phyloP scores from a whole-genome alignment of 1,284 basidiomycete genomes.

The Ceratobasidium papillatum region DNA sequence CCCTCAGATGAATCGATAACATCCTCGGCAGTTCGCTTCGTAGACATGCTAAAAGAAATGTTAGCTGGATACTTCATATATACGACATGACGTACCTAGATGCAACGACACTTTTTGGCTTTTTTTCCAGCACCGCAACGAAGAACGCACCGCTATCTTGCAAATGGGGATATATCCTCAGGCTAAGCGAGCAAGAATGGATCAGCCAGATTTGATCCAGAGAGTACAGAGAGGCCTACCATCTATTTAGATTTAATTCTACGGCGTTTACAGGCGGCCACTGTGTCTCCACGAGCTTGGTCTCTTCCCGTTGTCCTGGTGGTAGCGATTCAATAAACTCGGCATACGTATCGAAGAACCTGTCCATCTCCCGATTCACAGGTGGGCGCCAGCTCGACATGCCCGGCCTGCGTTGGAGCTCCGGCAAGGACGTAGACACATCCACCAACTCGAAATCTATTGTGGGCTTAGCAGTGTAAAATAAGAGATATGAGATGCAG shows the following conservation, averaged over 20 bases:
- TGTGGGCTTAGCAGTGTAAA: constrained; percentile 33
- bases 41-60: background rate
- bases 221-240: constrained; percentile 56
- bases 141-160: constrained; percentile 99
- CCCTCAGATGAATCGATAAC: constrained; percentile 53
- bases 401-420: constrained; percentile 78
- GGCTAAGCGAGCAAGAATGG: constrained; percentile 55
- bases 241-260: constrained; percentile 69
- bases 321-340: constrained; percentile 62
- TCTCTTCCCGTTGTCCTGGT: constrained; percentile 59
- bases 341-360: constrained; percentile 61
- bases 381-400: constrained; percentile 77
- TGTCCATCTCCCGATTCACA: constrained; percentile 48
- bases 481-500: background rate
- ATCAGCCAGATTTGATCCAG: background rate
- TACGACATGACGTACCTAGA: background rate
- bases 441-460: constrained; percentile 84
- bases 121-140: constrained; percentile 83
- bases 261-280: constrained; percentile 81
- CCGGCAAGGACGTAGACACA: constrained; percentile 74
- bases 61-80: background rate
- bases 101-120: constrained; percentile 8
- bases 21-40: constrained; percentile 55
- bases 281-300: constrained; percentile 72
- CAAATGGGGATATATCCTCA: constrained; percentile 92